A percentile compares a stretch with the other conserved stretches of the same genome.
These are phyloP conservation scores for Osmanthus fragrans DNA, from an alignment of 257 asterid genomes.

Conservation along the genomic window DNA sequence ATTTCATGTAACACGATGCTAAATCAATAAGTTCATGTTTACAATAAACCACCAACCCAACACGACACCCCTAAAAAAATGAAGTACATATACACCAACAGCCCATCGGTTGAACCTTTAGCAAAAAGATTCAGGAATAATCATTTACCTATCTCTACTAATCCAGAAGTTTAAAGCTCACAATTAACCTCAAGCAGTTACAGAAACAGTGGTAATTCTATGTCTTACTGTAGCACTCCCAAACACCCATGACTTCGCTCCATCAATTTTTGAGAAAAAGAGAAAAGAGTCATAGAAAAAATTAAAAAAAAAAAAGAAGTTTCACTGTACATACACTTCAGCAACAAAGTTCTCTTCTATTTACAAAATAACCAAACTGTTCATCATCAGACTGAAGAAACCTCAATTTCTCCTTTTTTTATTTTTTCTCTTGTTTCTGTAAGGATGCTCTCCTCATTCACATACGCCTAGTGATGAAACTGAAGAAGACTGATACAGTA, in stretches of 20 bases:
- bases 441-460: not conserved
- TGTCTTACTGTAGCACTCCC: not conserved
- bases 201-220: not conserved
- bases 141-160: not conserved
- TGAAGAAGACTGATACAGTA: not conserved
- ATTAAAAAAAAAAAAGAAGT: not conserved
- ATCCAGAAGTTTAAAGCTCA: not conserved
- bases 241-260: constrained; percentile 1
- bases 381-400: not conserved
- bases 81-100: not conserved
- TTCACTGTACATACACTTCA: not conserved
- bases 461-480: not conserved
- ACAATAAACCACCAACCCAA: not conserved
- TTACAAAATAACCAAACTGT: not conserved
- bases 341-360: not conserved
- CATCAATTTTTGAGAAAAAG: not conserved
- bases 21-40: constrained; percentile 1
- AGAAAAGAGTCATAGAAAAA: not conserved
- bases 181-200: constrained; percentile 14
- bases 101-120: not conserved
- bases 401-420: not conserved
- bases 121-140: not conserved
- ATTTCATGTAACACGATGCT: not conserved
- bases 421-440: not conserved
- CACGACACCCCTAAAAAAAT: not conserved